Percentiles rank a stretch among this genome's conserved stretches.
Conservation (phyloP, 306 rosid species). For the Lablab purpureus region DNA sequence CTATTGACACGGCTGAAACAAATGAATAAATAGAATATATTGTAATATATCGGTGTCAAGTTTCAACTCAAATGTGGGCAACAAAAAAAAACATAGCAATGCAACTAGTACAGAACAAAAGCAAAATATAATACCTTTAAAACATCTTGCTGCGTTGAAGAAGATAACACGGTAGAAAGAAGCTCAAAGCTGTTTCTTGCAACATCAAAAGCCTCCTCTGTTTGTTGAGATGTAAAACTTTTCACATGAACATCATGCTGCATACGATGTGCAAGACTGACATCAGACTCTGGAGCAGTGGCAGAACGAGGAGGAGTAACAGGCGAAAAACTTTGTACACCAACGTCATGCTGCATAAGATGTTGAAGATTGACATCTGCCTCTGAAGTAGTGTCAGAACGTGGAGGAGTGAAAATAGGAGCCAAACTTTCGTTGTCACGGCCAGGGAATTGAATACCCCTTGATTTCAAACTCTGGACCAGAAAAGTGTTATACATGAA, state of each 20-base stretch:
- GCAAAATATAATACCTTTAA: slow-evolving; percentile 56
- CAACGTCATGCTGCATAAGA: slow-evolving; percentile 55
- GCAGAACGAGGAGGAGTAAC: slow-evolving; percentile 5
- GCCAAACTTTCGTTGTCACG: slow-evolving; percentile 88
- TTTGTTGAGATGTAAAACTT: slow-evolving; percentile 66
- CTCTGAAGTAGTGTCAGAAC: slow-evolving; percentile 56
- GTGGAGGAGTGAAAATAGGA: slow-evolving; percentile 76
- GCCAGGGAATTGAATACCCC: slow-evolving; percentile 88
- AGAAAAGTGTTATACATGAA: neutral
- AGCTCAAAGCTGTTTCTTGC: slow-evolving; percentile 86
- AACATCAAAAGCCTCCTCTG: slow-evolving; percentile 82
- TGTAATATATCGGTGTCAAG: neutral
- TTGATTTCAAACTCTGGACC: slow-evolving; percentile 79
- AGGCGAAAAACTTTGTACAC: slow-evolving; percentile 55
- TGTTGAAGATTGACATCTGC: slow-evolving; percentile 46
- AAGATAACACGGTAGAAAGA: slow-evolving; percentile 72
- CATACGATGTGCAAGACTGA: slow-evolving; percentile 50
- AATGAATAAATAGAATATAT: neutral
- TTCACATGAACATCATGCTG: slow-evolving; percentile 54
- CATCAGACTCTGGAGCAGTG: slow-evolving; percentile 48
- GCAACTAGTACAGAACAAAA: slow-evolving; percentile 5
- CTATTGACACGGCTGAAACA: neutral
- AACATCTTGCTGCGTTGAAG: slow-evolving; percentile 73
- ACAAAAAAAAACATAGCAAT: neutral
- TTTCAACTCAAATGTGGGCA: neutral